Conservation (phyloP, 441 rosid genomes). For the Pelargonium exstipulatum region DNA sequence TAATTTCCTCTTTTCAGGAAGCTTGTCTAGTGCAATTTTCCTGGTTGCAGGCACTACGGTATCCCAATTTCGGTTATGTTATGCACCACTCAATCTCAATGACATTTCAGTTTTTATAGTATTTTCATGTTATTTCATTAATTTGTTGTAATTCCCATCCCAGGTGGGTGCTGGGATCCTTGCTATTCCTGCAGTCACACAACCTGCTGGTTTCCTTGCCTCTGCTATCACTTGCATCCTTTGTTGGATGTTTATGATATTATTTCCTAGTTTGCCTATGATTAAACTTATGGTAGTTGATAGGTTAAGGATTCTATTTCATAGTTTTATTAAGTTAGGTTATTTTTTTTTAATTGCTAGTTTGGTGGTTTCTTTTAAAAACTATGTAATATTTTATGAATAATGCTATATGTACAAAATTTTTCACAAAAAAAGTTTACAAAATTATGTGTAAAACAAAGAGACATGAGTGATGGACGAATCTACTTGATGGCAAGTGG, state of each 20-base stretch:
- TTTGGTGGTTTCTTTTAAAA: no score
- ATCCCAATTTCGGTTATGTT: background rate
- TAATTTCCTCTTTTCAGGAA: slow-evolving; percentile 41
- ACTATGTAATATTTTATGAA: no score
- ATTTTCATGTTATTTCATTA: background rate
- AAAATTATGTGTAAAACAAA: no score
- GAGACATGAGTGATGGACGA: no score
- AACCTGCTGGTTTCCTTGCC: slow-evolving; percentile 78
- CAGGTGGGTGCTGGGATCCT: slow-evolving; percentile 95
- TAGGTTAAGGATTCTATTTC: no score
- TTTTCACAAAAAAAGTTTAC: no score
- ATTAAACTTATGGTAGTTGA: no score
- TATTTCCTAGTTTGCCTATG: no score
- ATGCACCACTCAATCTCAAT: background rate
- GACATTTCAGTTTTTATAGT: background rate
- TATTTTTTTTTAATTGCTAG: no score
- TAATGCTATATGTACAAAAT: no score
- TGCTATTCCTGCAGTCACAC: slow-evolving; percentile 91
- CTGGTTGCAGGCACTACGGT: slow-evolving; percentile 92
- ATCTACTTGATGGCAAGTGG: no score
- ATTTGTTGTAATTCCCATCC: background rate
- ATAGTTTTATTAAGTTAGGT: no score
- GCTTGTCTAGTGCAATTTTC: slow-evolving; percentile 68
- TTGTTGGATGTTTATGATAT: slow-evolving; percentile 81
- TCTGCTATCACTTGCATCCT: slow-evolving; percentile 68